Evolutionary conservation across 192 early-diverging fungal genomes (phyloP).

Genomic region (Coemansia sp.): DNA sequence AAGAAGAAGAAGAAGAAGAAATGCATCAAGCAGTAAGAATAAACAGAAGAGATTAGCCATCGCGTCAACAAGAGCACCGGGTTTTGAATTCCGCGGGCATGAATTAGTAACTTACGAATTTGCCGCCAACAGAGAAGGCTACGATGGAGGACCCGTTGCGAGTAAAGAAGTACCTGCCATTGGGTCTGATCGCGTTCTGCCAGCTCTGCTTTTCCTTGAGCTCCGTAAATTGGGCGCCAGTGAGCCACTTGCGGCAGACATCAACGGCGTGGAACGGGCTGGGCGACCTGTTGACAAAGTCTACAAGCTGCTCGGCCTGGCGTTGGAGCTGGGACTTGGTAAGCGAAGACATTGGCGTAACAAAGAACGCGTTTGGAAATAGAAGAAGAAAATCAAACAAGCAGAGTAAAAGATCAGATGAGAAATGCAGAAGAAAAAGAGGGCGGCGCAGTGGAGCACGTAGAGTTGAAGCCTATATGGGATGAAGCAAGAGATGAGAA

Average conservation of each 20-base stretch:
- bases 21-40: neutral
- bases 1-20: neutral
- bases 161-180: conserved; percentile 96
- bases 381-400: neutral
- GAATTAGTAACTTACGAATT: conserved; percentile 48
- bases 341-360: conserved; percentile 27
- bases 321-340: conserved; percentile 53
- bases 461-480: neutral
- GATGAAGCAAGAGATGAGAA: neutral
- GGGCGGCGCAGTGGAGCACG: neutral
- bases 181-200: conserved; percentile 65
- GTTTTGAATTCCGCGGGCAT: neutral
- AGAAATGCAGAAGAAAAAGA: neutral
- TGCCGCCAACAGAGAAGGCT: conserved; percentile 92
- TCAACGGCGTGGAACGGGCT: conserved; percentile 97
- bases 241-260: conserved; percentile 68
- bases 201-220: conserved; percentile 89
- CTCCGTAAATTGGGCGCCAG: conserved; percentile 78
- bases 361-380: neutral
- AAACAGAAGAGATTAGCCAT: neutral
- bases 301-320: conserved; percentile 64
- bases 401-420: neutral
- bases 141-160: conserved; percentile 85
- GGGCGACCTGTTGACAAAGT: conserved; percentile 89
- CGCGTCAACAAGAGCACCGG: neutral